Conservation (phyloP, 176 grass and related monocot genomes). For the Rhynchospora tenuis region DNA sequence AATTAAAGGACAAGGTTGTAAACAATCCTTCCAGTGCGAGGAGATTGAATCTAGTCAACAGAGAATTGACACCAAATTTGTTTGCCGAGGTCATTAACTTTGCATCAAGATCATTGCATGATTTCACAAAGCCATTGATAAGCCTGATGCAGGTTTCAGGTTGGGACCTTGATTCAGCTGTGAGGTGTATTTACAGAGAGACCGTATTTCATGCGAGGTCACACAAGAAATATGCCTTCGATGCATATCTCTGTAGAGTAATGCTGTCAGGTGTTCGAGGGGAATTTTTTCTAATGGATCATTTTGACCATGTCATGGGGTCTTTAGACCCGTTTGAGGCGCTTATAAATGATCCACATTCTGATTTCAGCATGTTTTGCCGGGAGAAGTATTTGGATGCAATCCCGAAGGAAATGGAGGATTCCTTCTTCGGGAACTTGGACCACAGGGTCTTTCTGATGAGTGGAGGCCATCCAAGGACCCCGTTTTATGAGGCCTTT, state of each 20-base stretch:
- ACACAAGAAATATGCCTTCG: slow-evolving; percentile 64
- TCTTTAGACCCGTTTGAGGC: slow-evolving; percentile 57
- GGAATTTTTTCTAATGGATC: slow-evolving; percentile 28
- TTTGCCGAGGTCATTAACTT: slow-evolving; percentile 34
- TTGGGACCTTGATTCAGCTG: slow-evolving; percentile 35
- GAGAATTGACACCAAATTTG: slow-evolving; percentile 31
- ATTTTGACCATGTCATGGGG: slow-evolving; percentile 47
- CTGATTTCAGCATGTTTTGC: slow-evolving; percentile 74
- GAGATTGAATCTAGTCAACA: slow-evolving; percentile 6
- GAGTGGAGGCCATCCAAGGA: slow-evolving; percentile 69
- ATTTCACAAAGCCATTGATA: slow-evolving; percentile 59
- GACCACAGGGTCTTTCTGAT: slow-evolving; percentile 64
- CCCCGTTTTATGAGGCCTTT: slow-evolving; percentile 67
- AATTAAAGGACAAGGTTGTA: slow-evolving; percentile 34
- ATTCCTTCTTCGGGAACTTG: slow-evolving; percentile 66
- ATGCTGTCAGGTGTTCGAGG: slow-evolving; percentile 38
- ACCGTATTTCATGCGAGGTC: slow-evolving; percentile 40
- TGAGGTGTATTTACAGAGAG: slow-evolving; percentile 20
- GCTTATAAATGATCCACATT: slow-evolving; percentile 48
- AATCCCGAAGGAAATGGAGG: slow-evolving; percentile 56
- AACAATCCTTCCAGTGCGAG: background rate
- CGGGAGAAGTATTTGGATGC: slow-evolving; percentile 44
- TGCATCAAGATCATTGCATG: slow-evolving; percentile 48
- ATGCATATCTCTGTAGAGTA: slow-evolving; percentile 50
- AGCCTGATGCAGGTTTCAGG: slow-evolving; percentile 53